Base-by-base conservation (phyloP, 345 rosid genomes). In the Laguncularia racemosa region DNA sequence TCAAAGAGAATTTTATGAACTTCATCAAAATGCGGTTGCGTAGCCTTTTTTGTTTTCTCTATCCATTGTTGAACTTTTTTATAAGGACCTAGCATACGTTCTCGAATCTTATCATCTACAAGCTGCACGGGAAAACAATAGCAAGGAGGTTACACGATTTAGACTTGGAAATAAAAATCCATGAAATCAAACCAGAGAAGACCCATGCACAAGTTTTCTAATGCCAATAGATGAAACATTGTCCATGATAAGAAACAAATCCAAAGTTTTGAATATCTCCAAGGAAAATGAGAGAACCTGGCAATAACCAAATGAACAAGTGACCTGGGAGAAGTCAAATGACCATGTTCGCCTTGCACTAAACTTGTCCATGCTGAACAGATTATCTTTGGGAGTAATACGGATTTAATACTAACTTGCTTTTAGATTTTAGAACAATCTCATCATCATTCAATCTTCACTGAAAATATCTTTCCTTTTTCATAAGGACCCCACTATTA, bases 1-100 rank as follows among this genome's bases (percentile, higher is more conserved):
- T 43, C 72, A 64, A 70, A 76, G 66, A 91, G 70, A 63, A 53
- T 21, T 50, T 81, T 55, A 62, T 85, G 89, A 52, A 82, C 88
- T 61, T 79, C 91, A 57, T 88, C 88, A 65, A 91, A 91, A 68
- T 85, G 82, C 50, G 96, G 95, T 52, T 60, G 71, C 1, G 86
- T 84, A 20, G 88, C 88, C 16, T 71, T 73, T 63, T 70, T 88
- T 17, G 92, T 85, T 64, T 66, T 67, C 67, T 81, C 86, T 51
- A 88, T 73, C 98, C 98, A 91, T 53, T 82, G 74, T 57, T 71
- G 76, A 52, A 91, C 86, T 76, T 82, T 85, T 74, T 81, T 76
- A 64, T 76, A 63, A 13, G 90, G 90, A 65, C 76, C 73, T 0
- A 88, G 67, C 54, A 88, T 49, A 58, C 83, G 70, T 46, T 59